phyloP scores from a whole-genome alignment of 2,329 filamentous ascomycete genomes.

The Colletotrichum phormii region DNA sequence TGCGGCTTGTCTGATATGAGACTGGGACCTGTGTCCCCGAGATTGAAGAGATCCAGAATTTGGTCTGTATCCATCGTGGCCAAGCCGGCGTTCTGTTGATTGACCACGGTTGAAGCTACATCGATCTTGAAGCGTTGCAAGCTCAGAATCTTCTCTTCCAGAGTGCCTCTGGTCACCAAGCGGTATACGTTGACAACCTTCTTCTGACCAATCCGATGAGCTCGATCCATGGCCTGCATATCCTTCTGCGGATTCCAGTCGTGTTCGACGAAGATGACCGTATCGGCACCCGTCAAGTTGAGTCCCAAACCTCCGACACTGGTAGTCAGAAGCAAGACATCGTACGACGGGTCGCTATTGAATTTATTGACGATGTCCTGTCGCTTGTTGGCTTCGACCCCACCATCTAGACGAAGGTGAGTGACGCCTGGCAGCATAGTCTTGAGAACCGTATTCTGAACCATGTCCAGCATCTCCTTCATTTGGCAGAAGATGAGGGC shows the following conservation, averaged over 20 bases:
- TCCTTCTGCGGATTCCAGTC: constrained; percentile 99
- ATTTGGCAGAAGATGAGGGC: constrained; percentile 99
- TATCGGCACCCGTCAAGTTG: constrained; percentile 96
- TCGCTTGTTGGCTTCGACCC: constrained; percentile 90
- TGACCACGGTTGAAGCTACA: constrained; percentile 96
- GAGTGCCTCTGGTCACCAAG: constrained; percentile 91
- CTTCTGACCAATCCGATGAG: constrained; percentile 98
- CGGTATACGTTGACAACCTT: constrained; percentile 99
- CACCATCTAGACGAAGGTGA: constrained; percentile 92
- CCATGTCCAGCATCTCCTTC: constrained; percentile 99
- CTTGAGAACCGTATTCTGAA: constrained; percentile 92
- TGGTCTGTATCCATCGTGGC: constrained; percentile 98
- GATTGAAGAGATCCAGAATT: constrained; percentile 94
- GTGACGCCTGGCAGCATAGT: constrained; percentile 93
- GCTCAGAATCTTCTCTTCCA: constrained; percentile 98
- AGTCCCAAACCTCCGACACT: constrained; percentile 94
- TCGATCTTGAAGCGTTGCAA: constrained; percentile 99
- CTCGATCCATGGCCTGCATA: constrained; percentile 98
- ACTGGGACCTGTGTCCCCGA: constrained; percentile 81
- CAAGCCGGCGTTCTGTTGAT: constrained; percentile 96
- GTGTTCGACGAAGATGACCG: constrained; percentile 99
- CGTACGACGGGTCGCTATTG: constrained; percentile 97
- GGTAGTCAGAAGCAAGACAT: constrained; percentile 92
- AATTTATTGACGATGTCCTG: constrained; percentile 99
- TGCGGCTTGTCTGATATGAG: constrained; percentile 72